Conservation (phyloP, 345 rosid species). For the Hirschfeldia incana region DNA sequence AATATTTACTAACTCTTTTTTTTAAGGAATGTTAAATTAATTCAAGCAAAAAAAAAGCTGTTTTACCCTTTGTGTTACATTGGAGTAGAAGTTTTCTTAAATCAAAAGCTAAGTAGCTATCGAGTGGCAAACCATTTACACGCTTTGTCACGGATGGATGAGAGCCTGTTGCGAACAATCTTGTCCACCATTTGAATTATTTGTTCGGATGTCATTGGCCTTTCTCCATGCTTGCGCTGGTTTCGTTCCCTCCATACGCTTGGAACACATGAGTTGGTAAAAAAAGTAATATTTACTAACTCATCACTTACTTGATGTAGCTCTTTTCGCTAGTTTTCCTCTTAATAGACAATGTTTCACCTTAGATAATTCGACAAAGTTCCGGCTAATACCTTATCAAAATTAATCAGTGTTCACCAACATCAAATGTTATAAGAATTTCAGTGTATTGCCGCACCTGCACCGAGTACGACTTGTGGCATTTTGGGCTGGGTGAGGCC, state of each 20-base stretch:
- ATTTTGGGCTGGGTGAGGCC: background rate
- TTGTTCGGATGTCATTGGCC: too few relatives aligned
- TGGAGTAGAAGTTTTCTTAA: too few relatives aligned
- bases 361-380: background rate
- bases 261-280: background rate
- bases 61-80: too few relatives aligned
- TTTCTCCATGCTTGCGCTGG: background rate
- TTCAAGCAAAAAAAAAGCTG: too few relatives aligned
- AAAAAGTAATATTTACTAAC: background rate
- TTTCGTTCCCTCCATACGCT: background rate
- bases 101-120: too few relatives aligned
- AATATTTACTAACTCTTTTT: too few relatives aligned
- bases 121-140: background rate
- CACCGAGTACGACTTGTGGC: slow-evolving; percentile 16
- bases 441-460: slow-evolving; percentile 10
- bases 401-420: background rate
- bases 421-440: background rate
- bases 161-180: too few relatives aligned
- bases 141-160: too few relatives aligned
- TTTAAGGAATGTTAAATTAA: too few relatives aligned
- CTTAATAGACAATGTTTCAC: background rate
- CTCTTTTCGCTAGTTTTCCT: background rate
- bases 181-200: too few relatives aligned
- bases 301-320: background rate
- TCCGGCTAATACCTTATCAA: background rate